Evolutionary conservation across 139 green algal genomes (phyloP).

Genomic region (Axilococcus clingmanii): DNA sequence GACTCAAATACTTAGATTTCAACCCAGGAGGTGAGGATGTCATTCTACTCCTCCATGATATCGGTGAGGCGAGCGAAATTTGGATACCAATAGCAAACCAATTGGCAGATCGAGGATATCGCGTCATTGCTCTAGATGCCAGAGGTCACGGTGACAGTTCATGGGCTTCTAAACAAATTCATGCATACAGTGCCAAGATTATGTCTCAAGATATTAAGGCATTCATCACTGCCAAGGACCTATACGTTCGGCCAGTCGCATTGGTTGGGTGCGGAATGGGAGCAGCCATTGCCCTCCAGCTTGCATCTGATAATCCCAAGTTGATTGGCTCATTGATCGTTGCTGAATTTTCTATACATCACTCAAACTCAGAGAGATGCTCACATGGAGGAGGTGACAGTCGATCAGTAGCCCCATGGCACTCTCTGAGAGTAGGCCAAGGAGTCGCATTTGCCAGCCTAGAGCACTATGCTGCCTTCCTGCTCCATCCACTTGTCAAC

Average conservation of each 20-base stretch:
- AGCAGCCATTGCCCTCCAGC: slow-evolving; percentile 9
- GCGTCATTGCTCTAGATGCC: slow-evolving; percentile 21
- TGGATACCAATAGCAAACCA: slow-evolving; percentile 15
- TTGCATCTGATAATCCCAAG: slow-evolving; percentile 11
- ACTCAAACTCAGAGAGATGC: too few relatives aligned
- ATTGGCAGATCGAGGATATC: slow-evolving; percentile 20
- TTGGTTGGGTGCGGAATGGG: slow-evolving; percentile 32
- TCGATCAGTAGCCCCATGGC: too few relatives aligned
- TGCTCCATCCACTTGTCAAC: slow-evolving; percentile 10
- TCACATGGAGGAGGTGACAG: slow-evolving; percentile 15
- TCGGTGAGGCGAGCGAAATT: slow-evolving; percentile 5
- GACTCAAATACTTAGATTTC: slow-evolving; percentile 25
- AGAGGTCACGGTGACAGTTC: slow-evolving; percentile 12
- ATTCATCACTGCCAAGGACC: slow-evolving; percentile 33
- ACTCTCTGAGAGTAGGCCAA: too few relatives aligned
- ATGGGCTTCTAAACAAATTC: not conserved
- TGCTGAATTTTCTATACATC: slow-evolving; percentile 18
- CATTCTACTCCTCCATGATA: slow-evolving; percentile 29
- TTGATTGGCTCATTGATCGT: slow-evolving; percentile 13
- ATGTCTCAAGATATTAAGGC: slow-evolving; percentile 28
- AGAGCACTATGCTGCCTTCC: slow-evolving; percentile 11
- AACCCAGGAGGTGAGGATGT: slow-evolving; percentile 6
- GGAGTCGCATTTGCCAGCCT: slow-evolving; percentile 1
- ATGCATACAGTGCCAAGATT: not conserved
- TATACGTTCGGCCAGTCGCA: slow-evolving; percentile 30